These are phyloP conservation scores for Tetrastigma voinierianum DNA, from an alignment of 164 flowering plant genomes.

Conservation along the genomic window DNA sequence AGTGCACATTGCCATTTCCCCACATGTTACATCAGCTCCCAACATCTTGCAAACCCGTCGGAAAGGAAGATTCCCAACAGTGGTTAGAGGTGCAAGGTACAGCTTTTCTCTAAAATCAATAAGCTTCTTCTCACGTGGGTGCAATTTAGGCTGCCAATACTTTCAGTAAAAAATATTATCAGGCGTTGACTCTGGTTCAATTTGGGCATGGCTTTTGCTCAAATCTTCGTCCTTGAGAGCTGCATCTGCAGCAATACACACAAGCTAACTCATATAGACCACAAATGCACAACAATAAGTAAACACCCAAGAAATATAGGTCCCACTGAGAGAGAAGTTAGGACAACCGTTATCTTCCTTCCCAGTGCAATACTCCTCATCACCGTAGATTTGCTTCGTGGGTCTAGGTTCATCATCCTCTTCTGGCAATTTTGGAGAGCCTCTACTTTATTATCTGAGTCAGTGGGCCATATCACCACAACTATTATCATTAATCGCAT, in stretches of 20 bases:
- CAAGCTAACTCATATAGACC: background rate
- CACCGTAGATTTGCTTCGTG: constrained; percentile 52
- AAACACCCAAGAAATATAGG: background rate
- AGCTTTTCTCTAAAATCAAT: constrained; percentile 85
- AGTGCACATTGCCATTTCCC: constrained; percentile 99
- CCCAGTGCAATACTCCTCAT: constrained; percentile 23
- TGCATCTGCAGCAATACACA: constrained; percentile 25
- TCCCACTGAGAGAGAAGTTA: background rate
- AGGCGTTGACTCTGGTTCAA: constrained; percentile 22
- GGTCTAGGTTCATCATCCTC: constrained; percentile 56
- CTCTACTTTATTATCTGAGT: constrained; percentile 20
- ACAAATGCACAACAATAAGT: background rate
- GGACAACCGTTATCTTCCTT: constrained; percentile 39
- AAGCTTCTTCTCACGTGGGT: constrained; percentile 87
- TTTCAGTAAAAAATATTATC: constrained; percentile 32
- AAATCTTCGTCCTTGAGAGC: constrained; percentile 18
- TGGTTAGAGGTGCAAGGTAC: constrained; percentile 95
- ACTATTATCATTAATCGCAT: constrained; percentile 30
- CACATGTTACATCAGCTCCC: constrained; percentile 97
- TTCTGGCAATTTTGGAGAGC: constrained; percentile 15
- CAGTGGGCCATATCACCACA: constrained; percentile 20
- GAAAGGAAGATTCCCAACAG: constrained; percentile 96
- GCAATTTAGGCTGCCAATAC: constrained; percentile 54
- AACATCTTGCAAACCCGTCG: constrained; percentile 84
- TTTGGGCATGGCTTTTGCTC: constrained; percentile 16